Evolutionary conservation across 495 filamentous ascomycete species (phyloP), one percentile per base, ranked within the genome.

Genomic region (Terfezia claveryi): DNA sequence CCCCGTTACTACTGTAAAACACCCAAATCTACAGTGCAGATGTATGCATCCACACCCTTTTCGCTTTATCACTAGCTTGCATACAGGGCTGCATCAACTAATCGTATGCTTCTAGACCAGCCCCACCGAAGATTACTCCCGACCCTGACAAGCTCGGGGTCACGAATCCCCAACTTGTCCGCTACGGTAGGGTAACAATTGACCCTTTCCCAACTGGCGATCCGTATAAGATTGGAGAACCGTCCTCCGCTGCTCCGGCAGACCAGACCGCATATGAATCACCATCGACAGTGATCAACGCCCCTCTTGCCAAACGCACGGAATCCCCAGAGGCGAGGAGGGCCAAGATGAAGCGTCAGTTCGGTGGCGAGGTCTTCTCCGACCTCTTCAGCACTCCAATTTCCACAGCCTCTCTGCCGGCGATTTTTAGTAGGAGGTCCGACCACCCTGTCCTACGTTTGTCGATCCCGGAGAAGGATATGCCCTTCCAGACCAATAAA

Each of bases 401-500:
- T 41, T 37, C 17, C 7, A 59, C 57, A 20, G 27, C 20, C 20
- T 14, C 54, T 8, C 57, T 54, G 8, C 41, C 51, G 11, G 23
- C 54, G 4, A 38, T 59, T 32, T 59, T 59, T 44, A 3, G 49
- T 12, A n/a, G 49, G 10, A 53, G 38, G 14, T 23, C 16, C 11
- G 56, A 36, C 7, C 57, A 59, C 37, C 57, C 54, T 7, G 50
- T 56, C 11, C 36, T 52, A 11, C 20, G 20, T 38, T 17, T 27
- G 27, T 23, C 23, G 4, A 52, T 55, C 17, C 20, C 8, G 12
- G 53, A 37, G 9, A 12, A 20, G 8, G 46, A 38, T 41, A 50
- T 1, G 8, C 51, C 57, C 5, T 11, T 41, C 17, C 53, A 58
- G 14, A 58, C 53, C 20, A 58, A 55, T 64, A 95, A 94, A 61